Base-by-base conservation (phyloP, 2,329 filamentous ascomycete species). In the Saccharata proteae region DNA sequence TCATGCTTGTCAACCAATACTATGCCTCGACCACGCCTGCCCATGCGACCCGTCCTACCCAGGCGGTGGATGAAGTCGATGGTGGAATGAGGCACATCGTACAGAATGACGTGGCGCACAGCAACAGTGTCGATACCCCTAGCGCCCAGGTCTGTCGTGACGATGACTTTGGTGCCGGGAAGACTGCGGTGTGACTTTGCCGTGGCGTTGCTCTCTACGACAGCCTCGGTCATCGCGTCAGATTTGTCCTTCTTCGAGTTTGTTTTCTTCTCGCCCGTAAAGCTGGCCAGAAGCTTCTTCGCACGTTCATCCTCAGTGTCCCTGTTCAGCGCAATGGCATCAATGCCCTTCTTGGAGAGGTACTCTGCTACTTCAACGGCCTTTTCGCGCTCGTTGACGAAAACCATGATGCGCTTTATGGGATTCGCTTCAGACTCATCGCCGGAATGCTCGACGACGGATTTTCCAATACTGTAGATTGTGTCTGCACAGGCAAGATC, bases 41-140 rank as follows among this genome's bases (percentile, higher is more conserved):
- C 85, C 84, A 96, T 96, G 19, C 90, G 73, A 0, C 90, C 90
- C 2, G 90, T 84, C 35, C 90, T 72, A 11, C 90, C 90, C 4
- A 96, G 72, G 11, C 92, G 79, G 57, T 98, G 92, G 48, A 98
- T 94, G 48, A 98, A 98, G 56, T 98, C 92, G 38, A 98, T 92
- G 0, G 85, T 93, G 0, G 83, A 93, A 51, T 96, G 88, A 4
- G 90, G 90, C n/a, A 98, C 88, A 52, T 98, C 85, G 55, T 93
- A 96, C 16, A 98, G 61, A 33, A 98, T 78, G 31, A 98, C 90
- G 43, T 93, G 83, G 35, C 82, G 72, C 12, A 96, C 88, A 12
- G 83, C 80, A 17, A 94, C 60, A 0, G 90, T 98, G 55, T 98
- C 90, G 45, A 98, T 93, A 40, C 90, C 90, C 43, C 90, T 66